Evolutionary conservation across 1,139 yeast genomes (phyloP).

Genomic region (Nakaseomyces glabratus): DNA sequence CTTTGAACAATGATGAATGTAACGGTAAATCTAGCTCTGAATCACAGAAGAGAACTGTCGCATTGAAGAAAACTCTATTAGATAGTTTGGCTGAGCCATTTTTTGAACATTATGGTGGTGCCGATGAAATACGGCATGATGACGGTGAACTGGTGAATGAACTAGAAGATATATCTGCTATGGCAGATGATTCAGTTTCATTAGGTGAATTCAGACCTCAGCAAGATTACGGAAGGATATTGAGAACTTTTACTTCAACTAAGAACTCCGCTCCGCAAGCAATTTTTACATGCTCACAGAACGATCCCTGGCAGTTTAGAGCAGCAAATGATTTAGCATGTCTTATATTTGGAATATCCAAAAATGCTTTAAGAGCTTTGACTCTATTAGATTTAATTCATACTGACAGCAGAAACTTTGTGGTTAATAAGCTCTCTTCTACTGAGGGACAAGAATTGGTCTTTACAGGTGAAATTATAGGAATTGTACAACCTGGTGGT

Average conservation of each 20-base stretch:
- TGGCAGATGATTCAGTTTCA: conserved; percentile 10
- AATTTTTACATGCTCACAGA: conserved; percentile 67
- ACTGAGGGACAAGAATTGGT: conserved; percentile 36
- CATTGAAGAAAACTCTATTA: conserved; percentile 43
- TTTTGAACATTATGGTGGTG: conserved; percentile 37
- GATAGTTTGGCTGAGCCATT: conserved; percentile 72
- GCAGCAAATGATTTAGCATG: conserved; percentile 90
- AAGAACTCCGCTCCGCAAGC: conserved; percentile 70
- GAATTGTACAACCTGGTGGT: conserved; percentile 39
- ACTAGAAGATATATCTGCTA: conserved; percentile 9
- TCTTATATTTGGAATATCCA: conserved; percentile 73
- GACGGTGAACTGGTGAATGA: conserved; percentile 9
- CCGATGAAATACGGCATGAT: conserved; percentile 25
- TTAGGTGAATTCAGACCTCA: conserved; percentile 14
- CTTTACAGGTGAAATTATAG: conserved; percentile 49
- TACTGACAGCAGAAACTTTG: conserved; percentile 61
- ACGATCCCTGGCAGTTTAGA: conserved; percentile 70
- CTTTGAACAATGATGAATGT: conserved; percentile 34
- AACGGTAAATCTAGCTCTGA: conserved; percentile 19
- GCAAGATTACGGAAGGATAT: conserved; percentile 29
- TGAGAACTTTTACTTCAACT: conserved; percentile 54
- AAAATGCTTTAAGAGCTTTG: conserved; percentile 50
- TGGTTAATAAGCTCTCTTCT: conserved; percentile 43
- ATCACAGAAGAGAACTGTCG: conserved; percentile 6
- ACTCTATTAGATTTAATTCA: conserved; percentile 71